A percentile compares a stretch with the other conserved stretches of the same genome.
phyloP scores from a whole-genome alignment of 495 filamentous ascomycete species.

The Neurospora sp. region DNA sequence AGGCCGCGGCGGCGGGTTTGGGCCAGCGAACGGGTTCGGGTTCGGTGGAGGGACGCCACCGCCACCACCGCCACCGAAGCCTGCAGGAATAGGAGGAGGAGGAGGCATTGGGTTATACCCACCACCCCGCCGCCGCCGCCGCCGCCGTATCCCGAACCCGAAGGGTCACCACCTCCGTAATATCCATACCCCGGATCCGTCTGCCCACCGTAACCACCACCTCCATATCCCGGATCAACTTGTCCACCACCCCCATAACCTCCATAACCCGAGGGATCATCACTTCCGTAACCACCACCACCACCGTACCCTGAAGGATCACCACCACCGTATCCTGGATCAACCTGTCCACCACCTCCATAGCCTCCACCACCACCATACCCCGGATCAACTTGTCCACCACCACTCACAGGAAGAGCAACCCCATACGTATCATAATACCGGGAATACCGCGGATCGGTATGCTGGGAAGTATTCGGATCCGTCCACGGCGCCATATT shows the following conservation, averaged over 20 bases:
- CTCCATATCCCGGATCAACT: neutral
- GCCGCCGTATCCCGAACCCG: neutral
- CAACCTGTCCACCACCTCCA: neutral
- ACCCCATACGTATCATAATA: neutral
- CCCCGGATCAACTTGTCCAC: no score
- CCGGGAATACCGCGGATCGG: neutral
- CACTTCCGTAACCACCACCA: neutral
- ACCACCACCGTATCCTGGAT: neutral
- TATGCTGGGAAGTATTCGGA: neutral
- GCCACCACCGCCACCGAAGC: no score
- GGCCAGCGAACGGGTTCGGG: no score
- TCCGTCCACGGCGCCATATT: neutral
- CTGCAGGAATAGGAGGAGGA: no score
- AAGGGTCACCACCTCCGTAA: neutral
- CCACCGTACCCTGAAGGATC: neutral
- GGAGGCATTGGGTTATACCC: no score
- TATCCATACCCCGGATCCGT: neutral
- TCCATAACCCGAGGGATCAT: neutral
- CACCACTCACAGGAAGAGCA: neutral
- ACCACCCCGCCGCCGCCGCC: neutral
- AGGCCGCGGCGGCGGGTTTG: no score
- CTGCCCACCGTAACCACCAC: neutral
- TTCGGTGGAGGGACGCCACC: no score
- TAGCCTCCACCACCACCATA: no score
- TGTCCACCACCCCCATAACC: neutral